Conservation (phyloP, 2,329 filamentous ascomycete species). For the Hymenotorrendiella dingleyae region DNA sequence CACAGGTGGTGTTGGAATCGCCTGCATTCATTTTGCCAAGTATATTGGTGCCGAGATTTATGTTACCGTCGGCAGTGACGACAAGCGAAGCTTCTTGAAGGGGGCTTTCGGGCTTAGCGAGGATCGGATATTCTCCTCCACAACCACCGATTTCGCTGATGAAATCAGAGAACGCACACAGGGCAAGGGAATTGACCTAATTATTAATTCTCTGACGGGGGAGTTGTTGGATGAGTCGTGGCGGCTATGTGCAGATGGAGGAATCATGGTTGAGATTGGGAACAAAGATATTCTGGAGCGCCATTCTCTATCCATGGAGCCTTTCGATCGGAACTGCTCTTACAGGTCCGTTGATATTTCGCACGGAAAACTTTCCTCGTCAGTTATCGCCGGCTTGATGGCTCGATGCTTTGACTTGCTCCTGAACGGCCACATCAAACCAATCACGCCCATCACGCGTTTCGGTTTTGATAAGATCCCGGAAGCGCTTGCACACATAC, state of each 20-base stretch:
- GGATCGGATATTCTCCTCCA: constrained; percentile 33
- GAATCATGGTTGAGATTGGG: constrained; percentile 23
- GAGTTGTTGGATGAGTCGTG: constrained; percentile 28
- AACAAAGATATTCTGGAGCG: constrained; percentile 17
- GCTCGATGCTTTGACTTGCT: constrained; percentile 7
- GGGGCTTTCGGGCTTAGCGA: constrained; percentile 29
- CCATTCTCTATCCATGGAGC: constrained; percentile 12
- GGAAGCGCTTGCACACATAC: constrained; percentile 28
- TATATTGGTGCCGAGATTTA: constrained; percentile 33
- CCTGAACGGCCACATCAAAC: constrained; percentile 10
- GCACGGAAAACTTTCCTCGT: constrained; percentile 8
- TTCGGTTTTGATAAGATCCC: constrained; percentile 26
- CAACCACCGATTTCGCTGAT: constrained; percentile 20
- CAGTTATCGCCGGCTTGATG: constrained; percentile 2
- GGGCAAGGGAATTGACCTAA: constrained; percentile 29
- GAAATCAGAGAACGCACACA: constrained; percentile 18
- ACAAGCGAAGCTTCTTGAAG: constrained; percentile 22
- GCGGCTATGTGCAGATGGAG: constrained; percentile 30
- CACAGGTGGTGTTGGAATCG: constrained; percentile 28
- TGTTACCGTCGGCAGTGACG: constrained; percentile 28
- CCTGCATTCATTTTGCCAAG: constrained; percentile 26
- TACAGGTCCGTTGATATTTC: constrained; percentile 19
- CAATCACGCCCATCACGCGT: constrained; percentile 12
- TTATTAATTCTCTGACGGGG: constrained; percentile 25
- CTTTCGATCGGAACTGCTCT: constrained; percentile 15